Evolutionary conservation across 1,139 yeast genomes (phyloP).

Genomic region (Barnettozyma hawaiiensis): DNA sequence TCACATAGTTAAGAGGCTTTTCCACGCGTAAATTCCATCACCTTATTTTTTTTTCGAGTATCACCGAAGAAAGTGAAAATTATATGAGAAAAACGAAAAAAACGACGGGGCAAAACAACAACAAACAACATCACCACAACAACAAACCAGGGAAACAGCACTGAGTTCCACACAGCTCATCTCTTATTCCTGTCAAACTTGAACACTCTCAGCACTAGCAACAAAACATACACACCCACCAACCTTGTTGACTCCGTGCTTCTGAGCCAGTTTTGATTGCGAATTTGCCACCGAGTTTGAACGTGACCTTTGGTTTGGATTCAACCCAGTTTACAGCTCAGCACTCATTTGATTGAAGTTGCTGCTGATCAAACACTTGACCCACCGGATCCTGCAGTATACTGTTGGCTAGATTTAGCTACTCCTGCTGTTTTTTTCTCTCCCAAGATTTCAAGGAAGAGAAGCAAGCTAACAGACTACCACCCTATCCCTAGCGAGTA

Average conservation of each 20-base stretch:
- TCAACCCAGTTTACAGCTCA: neutral
- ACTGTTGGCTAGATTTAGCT: conserved; percentile 1
- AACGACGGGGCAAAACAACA: conserved; percentile 10
- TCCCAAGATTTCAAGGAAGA: neutral
- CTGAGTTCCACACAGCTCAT: conserved; percentile 11
- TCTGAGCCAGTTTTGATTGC: conserved; percentile 10
- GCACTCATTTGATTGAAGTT: conserved; percentile 20
- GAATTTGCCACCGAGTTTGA: conserved; percentile 12
- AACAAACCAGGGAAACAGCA: conserved; percentile 9
- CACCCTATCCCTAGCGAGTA: neutral
- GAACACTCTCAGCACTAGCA: conserved; percentile 8
- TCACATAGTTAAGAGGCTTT: neutral
- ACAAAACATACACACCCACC: conserved; percentile 11
- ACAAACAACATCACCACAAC: conserved; percentile 2
- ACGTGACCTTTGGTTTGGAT: conserved; percentile 6
- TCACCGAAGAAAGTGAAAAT: conserved; percentile 13
- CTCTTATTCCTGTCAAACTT: conserved; percentile 12
- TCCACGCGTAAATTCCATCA: conserved; percentile 17
- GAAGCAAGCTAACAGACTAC: neutral
- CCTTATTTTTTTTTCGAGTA: conserved; percentile 8
- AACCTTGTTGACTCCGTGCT: conserved; percentile 1
- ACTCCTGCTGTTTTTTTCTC: neutral
- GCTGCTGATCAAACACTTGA: conserved; percentile 2
- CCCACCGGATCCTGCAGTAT: neutral
- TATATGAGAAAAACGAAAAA: conserved; percentile 3